A percentile compares a stretch with the other conserved stretches of the same genome.
phyloP scores from a whole-genome alignment of 805 yeast species.

The Candida nemodendra region DNA sequence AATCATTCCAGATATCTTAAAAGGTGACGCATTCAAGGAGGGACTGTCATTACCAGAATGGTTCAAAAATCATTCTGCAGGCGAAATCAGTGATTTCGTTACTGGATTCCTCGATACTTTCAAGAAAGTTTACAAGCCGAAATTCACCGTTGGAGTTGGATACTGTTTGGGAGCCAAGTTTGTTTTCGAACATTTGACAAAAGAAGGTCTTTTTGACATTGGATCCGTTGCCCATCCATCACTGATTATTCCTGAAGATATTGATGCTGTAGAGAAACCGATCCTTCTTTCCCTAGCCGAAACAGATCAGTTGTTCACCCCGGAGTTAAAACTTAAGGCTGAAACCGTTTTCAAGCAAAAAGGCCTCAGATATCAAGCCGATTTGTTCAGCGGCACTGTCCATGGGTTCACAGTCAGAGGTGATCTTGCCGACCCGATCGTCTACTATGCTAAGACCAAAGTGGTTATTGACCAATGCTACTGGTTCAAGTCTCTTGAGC shows the following conservation, averaged over 20 bases:
- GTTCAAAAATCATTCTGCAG: conserved; percentile 38
- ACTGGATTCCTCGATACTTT: conserved; percentile 46
- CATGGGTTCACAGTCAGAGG: conserved; percentile 88
- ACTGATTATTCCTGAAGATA: conserved; percentile 61
- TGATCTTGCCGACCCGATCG: conserved; percentile 52
- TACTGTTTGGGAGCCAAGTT: conserved; percentile 85
- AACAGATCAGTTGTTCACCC: conserved; percentile 59
- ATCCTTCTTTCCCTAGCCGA: conserved; percentile 75
- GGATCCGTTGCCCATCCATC: conserved; percentile 88
- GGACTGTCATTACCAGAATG: conserved; percentile 38
- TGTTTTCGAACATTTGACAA: conserved; percentile 50
- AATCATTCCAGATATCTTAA: conserved; percentile 72
- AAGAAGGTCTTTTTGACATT: conserved; percentile 40
- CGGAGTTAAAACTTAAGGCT: conserved; percentile 60
- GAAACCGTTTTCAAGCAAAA: conserved; percentile 49
- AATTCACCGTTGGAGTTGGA: conserved; percentile 61
- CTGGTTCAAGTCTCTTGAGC: conserved; percentile 30
- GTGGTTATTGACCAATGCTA: conserved; percentile 47
- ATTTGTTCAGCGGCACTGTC: conserved; percentile 56
- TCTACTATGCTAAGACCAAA: conserved; percentile 67
- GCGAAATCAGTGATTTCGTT: conserved; percentile 47
- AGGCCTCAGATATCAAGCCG: conserved; percentile 56
- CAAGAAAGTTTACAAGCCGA: conserved; percentile 43
- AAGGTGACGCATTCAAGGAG: conserved; percentile 45
- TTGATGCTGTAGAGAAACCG: conserved; percentile 58